A percentile compares a stretch with the other conserved stretches of the same genome.
Evolutionary conservation across 352 stramenopile species (phyloP).

Genomic region (Phytophthora pisi): DNA sequence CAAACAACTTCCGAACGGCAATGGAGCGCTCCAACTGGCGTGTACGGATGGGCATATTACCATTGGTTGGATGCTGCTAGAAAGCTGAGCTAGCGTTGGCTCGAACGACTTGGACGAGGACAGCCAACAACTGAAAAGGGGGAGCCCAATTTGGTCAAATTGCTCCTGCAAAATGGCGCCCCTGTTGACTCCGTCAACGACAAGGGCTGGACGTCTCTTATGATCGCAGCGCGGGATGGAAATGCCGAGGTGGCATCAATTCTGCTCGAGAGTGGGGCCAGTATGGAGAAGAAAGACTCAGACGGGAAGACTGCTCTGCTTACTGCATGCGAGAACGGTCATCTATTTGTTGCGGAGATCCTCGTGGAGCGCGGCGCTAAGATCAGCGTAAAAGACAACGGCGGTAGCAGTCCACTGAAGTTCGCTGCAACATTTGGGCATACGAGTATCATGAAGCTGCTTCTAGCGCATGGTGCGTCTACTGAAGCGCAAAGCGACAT

Average conservation of each 20-base stretch:
- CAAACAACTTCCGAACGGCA: not conserved
- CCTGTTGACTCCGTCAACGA: not conserved
- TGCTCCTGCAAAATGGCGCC: not conserved
- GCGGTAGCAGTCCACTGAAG: not conserved
- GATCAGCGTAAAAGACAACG: not conserved
- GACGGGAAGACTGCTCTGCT: not conserved
- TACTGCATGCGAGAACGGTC: not conserved
- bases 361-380: not conserved
- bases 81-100: not conserved
- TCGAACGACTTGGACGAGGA: not conserved
- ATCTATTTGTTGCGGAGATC: not conserved
- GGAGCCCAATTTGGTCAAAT: not conserved
- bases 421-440: conserved; percentile 1
- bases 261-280: not conserved
- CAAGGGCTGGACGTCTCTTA: not conserved
- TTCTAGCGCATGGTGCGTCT: conserved; percentile 1
- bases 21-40: not conserved
- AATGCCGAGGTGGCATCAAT: not conserved
- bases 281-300: not conserved
- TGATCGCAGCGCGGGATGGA: not conserved
- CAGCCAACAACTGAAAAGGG: not conserved
- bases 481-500: not conserved
- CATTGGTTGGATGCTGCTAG: not conserved
- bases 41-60: not conserved
- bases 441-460: not conserved